phyloP scores from a whole-genome alignment of 164 flowering plant species.

The Vitis rotundifolia region DNA sequence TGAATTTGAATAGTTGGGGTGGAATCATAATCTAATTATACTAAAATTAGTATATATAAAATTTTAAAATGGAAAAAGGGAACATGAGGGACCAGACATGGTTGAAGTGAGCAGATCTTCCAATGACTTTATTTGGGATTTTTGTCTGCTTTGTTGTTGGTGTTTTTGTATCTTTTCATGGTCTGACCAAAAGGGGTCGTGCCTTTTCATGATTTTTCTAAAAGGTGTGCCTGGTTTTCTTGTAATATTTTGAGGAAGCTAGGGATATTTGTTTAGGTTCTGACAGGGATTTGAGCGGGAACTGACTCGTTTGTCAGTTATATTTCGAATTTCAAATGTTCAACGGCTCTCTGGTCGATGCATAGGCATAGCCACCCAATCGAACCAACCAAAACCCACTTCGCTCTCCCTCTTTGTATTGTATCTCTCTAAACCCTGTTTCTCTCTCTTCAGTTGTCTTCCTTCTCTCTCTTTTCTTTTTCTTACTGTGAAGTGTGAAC shows the following conservation, averaged over 20 bases:
- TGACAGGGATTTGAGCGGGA: conserved; percentile 24
- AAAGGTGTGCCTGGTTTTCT: background rate
- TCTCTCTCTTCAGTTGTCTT: background rate
- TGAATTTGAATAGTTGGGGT: no score
- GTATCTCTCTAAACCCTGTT: background rate
- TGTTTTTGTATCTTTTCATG: conserved; percentile 7
- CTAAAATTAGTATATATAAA: no score
- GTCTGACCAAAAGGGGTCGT: conserved; percentile 6
- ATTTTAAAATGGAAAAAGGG: no score
- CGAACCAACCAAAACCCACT: background rate
- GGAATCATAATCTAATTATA: no score
- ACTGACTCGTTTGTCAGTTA: background rate
- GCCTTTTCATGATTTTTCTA: conserved; percentile 16
- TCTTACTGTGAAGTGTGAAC: background rate
- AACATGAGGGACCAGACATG: no score
- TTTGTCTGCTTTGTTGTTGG: conserved; percentile 22
- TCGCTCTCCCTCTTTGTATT: conserved; percentile 5
- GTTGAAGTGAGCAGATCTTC: conserved; percentile 3
- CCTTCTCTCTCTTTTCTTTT: background rate
- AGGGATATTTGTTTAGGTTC: background rate
- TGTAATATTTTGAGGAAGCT: background rate
- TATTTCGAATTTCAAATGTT: conserved; percentile 33
- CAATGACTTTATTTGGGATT: conserved; percentile 16
- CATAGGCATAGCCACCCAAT: background rate
- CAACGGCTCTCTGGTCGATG: conserved; percentile 7